A percentile compares a stretch with the other conserved stretches of the same genome.
phyloP scores from a whole-genome alignment of 148 eudicot genomes.

The Silene conica region DNA sequence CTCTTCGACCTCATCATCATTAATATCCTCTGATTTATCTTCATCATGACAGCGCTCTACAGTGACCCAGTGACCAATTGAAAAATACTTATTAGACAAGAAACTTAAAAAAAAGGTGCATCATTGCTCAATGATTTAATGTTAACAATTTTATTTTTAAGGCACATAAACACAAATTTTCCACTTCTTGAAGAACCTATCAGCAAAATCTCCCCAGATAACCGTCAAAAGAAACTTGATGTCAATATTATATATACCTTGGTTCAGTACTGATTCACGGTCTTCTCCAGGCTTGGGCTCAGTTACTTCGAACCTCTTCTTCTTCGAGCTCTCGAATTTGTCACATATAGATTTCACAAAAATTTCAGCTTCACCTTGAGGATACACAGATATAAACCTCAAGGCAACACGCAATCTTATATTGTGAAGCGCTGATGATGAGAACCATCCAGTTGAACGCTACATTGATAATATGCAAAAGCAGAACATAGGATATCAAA shows the following conservation, averaged over 20 bases:
- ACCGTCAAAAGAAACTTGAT: background rate
- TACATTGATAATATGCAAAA: constrained; percentile 25
- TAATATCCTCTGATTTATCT: constrained; percentile 47
- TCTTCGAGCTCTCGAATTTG: constrained; percentile 67
- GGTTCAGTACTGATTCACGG: constrained; percentile 33
- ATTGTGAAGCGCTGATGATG: constrained; percentile 40
- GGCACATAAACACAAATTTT: background rate
- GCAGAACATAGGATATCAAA: background rate
- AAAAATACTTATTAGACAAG: background rate
- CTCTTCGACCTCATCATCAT: constrained; percentile 43
- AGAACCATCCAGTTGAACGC: constrained; percentile 82
- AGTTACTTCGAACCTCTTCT: constrained; percentile 29
- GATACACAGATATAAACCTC: constrained; percentile 69
- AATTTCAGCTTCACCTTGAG: constrained; percentile 57
- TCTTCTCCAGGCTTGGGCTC: constrained; percentile 43
- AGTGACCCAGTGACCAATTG: constrained; percentile 16
- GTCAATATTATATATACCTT: constrained; percentile 38
- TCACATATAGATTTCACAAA: constrained; percentile 40
- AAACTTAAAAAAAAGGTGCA: background rate
- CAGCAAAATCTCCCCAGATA: background rate
- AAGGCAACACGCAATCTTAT: constrained; percentile 56
- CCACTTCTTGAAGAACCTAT: background rate
- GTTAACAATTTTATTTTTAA: background rate
- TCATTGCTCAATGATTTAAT: background rate
- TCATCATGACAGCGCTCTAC: constrained; percentile 46